A percentile compares a stretch with the other conserved stretches of the same genome.
phyloP scores from a whole-genome alignment of 306 rosid genomes.

The Macrotyloma uniflorum region DNA sequence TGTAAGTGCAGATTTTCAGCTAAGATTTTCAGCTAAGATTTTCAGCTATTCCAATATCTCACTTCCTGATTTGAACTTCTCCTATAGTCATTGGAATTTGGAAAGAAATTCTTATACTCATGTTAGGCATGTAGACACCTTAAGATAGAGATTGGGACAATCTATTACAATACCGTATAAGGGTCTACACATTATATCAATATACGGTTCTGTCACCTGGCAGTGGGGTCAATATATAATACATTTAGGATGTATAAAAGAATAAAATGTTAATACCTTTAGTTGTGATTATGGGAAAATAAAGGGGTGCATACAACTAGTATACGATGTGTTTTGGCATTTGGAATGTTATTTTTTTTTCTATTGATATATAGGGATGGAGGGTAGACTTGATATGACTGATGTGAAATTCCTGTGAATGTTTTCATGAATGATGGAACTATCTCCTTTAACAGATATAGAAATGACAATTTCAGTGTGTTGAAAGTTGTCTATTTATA shows the following conservation, averaged over 20 bases:
- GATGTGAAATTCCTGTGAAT: background rate
- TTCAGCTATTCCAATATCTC: background rate
- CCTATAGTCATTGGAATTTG: background rate
- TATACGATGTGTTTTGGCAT: background rate
- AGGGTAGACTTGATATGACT: background rate
- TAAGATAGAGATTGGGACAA: slow-evolving; percentile 13
- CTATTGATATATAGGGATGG: background rate
- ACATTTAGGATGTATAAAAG: no score
- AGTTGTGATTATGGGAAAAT: no score
- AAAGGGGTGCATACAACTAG: background rate
- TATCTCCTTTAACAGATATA: background rate
- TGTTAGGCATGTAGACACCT: slow-evolving; percentile 16
- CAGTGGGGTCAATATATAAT: no score
- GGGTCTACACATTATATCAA: no score
- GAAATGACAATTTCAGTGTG: background rate
- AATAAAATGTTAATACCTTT: no score
- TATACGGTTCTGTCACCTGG: no score
- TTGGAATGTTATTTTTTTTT: background rate
- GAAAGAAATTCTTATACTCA: background rate
- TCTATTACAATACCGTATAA: no score
- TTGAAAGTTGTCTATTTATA: background rate
- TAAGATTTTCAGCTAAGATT: no score
- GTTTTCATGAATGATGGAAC: background rate
- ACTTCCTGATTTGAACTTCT: slow-evolving; percentile 11
- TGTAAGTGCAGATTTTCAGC: slow-evolving; percentile 4